Conservation (phyloP, 2,329 filamentous ascomycete genomes). For the Neocucurbitaria cava region DNA sequence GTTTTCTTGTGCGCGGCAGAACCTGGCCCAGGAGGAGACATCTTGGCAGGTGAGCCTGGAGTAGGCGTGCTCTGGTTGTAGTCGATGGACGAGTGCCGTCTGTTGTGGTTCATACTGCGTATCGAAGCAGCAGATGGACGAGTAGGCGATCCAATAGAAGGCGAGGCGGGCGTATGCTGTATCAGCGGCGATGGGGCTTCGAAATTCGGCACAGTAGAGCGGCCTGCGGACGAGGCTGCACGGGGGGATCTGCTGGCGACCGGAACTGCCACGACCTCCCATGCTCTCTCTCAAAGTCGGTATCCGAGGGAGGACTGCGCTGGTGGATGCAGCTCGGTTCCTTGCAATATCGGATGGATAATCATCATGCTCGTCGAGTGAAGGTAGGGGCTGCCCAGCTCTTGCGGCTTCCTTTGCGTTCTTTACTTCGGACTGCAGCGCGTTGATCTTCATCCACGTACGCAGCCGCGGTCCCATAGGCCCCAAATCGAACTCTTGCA, state of each 20-base stretch:
- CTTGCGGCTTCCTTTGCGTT: conserved; percentile 54
- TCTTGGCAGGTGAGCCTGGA: conserved; percentile 29
- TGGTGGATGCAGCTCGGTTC: conserved; percentile 55
- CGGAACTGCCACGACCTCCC: conserved; percentile 31
- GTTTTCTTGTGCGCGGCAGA: conserved; percentile 59
- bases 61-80: conserved; percentile 56
- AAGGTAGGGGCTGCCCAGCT: conserved; percentile 46
- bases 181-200: conserved; percentile 53
- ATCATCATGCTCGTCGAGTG: conserved; percentile 31
- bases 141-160: conserved; percentile 49
- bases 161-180: conserved; percentile 52
- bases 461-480: conserved; percentile 88
- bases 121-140: conserved; percentile 82
- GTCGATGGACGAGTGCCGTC: conserved; percentile 87
- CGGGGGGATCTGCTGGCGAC: conserved; percentile 39
- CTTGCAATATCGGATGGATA: conserved; percentile 52
- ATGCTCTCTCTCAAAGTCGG: conserved; percentile 46
- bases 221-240: conserved; percentile 41
- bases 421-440: conserved; percentile 85
- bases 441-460: conserved; percentile 96
- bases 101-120: conserved; percentile 80
- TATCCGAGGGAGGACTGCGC: conserved; percentile 48
- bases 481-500: conserved; percentile 93
- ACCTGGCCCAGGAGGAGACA: conserved; percentile 23
- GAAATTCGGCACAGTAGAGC: conserved; percentile 35